Percentiles rank a stretch among this genome's conserved stretches.
Conservation (phyloP, 495 filamentous ascomycete species). For the Hypoxylon lienhwacheense region DNA sequence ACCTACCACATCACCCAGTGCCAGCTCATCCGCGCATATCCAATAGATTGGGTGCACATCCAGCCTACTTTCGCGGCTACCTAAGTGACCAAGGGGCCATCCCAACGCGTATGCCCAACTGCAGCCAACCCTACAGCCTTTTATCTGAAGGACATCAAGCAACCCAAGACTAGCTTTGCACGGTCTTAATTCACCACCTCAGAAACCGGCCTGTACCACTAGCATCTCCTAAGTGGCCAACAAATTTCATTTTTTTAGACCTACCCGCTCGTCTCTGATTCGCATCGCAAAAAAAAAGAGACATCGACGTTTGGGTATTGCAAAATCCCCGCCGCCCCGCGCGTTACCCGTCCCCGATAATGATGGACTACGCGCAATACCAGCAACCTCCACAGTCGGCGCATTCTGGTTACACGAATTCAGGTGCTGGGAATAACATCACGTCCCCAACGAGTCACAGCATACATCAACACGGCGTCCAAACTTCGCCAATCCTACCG, state of each 20-base stretch:
- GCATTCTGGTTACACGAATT: constrained; percentile 58
- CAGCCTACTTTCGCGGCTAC: constrained; percentile 55
- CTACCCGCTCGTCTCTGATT: constrained; percentile 35
- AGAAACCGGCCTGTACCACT: constrained; percentile 29
- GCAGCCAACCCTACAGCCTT: constrained; percentile 39
- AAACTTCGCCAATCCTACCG: constrained; percentile 65
- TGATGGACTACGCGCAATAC: constrained; percentile 74
- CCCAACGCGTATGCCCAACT: constrained; percentile 49
- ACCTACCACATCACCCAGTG: constrained; percentile 55
- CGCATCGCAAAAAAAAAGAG: constrained; percentile 34
- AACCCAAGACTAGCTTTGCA: constrained; percentile 34
- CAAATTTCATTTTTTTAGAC: constrained; percentile 25
- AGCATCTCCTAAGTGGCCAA: constrained; percentile 28
- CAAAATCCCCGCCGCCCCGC: constrained; percentile 38
- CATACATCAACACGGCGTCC: constrained; percentile 56
- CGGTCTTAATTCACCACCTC: constrained; percentile 38
- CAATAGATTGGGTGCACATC: constrained; percentile 59
- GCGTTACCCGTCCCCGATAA: constrained; percentile 47
- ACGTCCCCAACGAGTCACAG: constrained; percentile 61
- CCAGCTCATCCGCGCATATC: constrained; percentile 62
- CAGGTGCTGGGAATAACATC: constrained; percentile 61
- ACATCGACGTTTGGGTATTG: constrained; percentile 29
- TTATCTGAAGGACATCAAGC: constrained; percentile 38
- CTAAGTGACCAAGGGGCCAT: constrained; percentile 47
- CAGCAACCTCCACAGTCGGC: constrained; percentile 60